Evolutionary conservation across 805 yeast genomes (phyloP).

Genomic region (Saitoella complicata): DNA sequence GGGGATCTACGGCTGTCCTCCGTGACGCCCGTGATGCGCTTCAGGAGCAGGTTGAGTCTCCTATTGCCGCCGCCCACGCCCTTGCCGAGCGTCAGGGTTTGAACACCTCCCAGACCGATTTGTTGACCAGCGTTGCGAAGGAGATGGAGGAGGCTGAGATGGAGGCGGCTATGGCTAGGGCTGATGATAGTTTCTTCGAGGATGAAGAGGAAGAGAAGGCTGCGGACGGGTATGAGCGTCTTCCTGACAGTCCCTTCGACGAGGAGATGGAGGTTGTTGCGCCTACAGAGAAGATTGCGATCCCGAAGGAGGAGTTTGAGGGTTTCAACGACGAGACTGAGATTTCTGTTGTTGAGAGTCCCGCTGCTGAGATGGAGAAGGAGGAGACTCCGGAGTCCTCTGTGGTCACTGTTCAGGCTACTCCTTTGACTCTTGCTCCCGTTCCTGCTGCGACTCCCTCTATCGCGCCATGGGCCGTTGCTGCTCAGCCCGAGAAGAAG

Average conservation of each 20-base stretch:
- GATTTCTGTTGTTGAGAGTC: too few relatives aligned
- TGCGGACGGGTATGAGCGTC: neutral
- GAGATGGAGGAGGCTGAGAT: neutral
- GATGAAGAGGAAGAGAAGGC: constrained; percentile 1
- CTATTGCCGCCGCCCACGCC: too few relatives aligned
- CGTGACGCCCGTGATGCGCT: too few relatives aligned
- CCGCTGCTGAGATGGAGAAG: neutral
- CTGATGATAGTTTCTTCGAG: neutral
- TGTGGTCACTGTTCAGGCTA: constrained; percentile 5
- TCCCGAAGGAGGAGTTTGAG: constrained; percentile 1
- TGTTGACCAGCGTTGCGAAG: neutral
- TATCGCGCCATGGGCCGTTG: constrained; percentile 10
- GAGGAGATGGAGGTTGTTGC: too few relatives aligned
- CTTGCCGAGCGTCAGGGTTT: too few relatives aligned
- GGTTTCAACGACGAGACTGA: neutral
- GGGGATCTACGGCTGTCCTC: too few relatives aligned
- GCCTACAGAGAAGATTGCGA: neutral
- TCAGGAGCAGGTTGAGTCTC: too few relatives aligned
- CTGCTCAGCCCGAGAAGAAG: constrained; percentile 16
- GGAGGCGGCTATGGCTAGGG: neutral
- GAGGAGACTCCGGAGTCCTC: neutral
- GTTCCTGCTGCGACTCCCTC: constrained; percentile 7
- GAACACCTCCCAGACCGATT: too few relatives aligned
- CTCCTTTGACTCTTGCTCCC: neutral
- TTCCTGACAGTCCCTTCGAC: neutral